These are phyloP conservation scores for Amylocystis lapponica DNA, from an alignment of 768 basidiomycete species.

Conservation along the genomic window DNA sequence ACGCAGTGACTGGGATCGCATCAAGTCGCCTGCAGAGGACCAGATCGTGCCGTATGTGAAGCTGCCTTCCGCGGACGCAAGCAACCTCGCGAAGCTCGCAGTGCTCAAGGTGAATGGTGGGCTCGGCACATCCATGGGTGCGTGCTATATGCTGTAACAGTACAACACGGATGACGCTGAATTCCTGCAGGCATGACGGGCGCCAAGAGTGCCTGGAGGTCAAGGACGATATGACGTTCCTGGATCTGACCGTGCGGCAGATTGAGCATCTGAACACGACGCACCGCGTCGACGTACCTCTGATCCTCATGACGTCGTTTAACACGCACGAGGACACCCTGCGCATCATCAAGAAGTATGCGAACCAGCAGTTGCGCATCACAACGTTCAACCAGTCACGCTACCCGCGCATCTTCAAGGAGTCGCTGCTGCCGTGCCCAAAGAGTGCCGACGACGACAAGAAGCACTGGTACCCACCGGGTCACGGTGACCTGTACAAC, in stretches of 20 bases:
- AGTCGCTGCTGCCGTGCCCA: conserved; percentile 59
- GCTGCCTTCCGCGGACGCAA: conserved; percentile 40
- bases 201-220: conserved; percentile 75
- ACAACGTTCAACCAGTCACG: conserved; percentile 69
- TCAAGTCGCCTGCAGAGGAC: conserved; percentile 59
- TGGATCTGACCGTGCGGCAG: conserved; percentile 59
- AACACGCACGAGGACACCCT: conserved; percentile 77
- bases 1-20: conserved; percentile 29
- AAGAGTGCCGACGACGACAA: conserved; percentile 54
- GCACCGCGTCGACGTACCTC: conserved; percentile 62
- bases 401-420: conserved; percentile 69
- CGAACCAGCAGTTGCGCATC: conserved; percentile 72
- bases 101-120: conserved; percentile 79
- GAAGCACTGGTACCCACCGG: conserved; percentile 71
- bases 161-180: not conserved
- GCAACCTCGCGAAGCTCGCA: conserved; percentile 61
- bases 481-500: conserved; percentile 73
- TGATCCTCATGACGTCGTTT: conserved; percentile 80
- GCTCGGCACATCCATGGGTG: conserved; percentile 62
- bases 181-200: conserved; percentile 41
- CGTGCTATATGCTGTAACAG: conserved; percentile 2
- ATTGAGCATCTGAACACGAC: conserved; percentile 66
- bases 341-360: conserved; percentile 76
- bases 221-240: conserved; percentile 65
- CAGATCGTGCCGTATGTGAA: conserved; percentile 56